A percentile compares a stretch with the other conserved stretches of the same genome.
phyloP scores from a whole-genome alignment of 139 green algal species.

The Chlorella sorokiniana region DNA sequence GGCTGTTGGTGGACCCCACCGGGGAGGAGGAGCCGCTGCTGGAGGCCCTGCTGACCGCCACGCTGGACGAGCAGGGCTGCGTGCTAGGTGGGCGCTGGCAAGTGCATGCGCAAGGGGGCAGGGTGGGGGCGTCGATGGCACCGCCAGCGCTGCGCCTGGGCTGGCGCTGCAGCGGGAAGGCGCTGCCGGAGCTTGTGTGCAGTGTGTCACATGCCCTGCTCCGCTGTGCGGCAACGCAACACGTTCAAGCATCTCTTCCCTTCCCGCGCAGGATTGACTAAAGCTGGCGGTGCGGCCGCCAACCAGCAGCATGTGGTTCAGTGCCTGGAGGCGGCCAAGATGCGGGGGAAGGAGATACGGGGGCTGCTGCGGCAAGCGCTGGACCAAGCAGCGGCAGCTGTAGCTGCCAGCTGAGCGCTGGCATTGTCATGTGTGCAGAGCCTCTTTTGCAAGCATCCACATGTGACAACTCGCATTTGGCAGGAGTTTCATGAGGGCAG shows the following conservation, averaged over 20 bases:
- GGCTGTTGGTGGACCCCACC: conserved; percentile 70
- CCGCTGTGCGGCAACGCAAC: neutral
- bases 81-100: conserved; percentile 58
- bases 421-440: too few species aligned
- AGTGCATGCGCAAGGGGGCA: too few species aligned
- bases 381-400: neutral
- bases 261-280: conserved; percentile 52
- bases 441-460: too few species aligned
- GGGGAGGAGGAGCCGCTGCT: conserved; percentile 72
- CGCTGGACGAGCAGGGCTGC: conserved; percentile 50
- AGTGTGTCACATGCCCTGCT: neutral
- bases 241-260: neutral
- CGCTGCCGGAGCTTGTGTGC: neutral
- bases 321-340: conserved; percentile 52
- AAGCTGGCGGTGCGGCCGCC: conserved; percentile 45
- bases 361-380: conserved; percentile 41
- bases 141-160: neutral
- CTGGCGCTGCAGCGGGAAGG: neutral
- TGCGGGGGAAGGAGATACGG: conserved; percentile 50
- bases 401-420: neutral
- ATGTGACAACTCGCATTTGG: too few species aligned
- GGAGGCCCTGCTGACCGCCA: conserved; percentile 46
- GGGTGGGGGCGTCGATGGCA: neutral
- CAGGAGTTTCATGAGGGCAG: too few species aligned
- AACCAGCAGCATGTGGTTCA: conserved; percentile 38